These are phyloP conservation scores for Phytopythium ostracodes DNA, from an alignment of 352 stramenopile genomes.

Conservation along the genomic window DNA sequence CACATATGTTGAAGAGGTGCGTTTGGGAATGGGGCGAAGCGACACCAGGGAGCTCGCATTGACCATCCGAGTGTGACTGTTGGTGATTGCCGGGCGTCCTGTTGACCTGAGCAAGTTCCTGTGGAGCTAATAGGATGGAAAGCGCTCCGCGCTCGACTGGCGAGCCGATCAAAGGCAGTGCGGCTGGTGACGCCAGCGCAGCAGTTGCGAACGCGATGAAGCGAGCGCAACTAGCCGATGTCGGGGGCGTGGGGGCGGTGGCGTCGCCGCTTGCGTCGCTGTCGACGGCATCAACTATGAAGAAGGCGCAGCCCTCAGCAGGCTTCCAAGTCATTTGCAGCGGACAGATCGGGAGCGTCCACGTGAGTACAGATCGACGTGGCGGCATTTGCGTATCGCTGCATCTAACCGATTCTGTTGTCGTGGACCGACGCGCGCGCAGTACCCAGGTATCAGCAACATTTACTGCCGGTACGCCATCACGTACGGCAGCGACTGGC, in stretches of 20 bases:
- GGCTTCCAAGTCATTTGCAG: conserved; percentile 59
- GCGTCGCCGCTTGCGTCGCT: neutral
- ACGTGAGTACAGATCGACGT: no score
- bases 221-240: neutral
- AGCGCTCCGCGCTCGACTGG: no score
- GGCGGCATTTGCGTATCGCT: no score
- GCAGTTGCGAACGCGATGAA: neutral
- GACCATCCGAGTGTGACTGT: no score
- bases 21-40: no score
- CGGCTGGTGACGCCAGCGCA: neutral
- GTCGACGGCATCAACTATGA: neutral
- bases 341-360: conserved; percentile 54
- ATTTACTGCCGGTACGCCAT: conserved; percentile 93
- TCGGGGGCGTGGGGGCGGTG: neutral
- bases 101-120: no score
- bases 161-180: neutral
- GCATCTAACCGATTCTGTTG: neutral
- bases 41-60: no score
- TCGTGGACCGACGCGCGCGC: neutral
- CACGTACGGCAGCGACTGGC: conserved; percentile 91
- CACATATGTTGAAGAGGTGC: no score
- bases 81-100: no score
- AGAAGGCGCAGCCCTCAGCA: conserved; percentile 19
- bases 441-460: conserved; percentile 79
- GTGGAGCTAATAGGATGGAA: neutral